Conservation (phyloP, 2,329 filamentous ascomycete species). For the Colletotrichum shisoi region DNA sequence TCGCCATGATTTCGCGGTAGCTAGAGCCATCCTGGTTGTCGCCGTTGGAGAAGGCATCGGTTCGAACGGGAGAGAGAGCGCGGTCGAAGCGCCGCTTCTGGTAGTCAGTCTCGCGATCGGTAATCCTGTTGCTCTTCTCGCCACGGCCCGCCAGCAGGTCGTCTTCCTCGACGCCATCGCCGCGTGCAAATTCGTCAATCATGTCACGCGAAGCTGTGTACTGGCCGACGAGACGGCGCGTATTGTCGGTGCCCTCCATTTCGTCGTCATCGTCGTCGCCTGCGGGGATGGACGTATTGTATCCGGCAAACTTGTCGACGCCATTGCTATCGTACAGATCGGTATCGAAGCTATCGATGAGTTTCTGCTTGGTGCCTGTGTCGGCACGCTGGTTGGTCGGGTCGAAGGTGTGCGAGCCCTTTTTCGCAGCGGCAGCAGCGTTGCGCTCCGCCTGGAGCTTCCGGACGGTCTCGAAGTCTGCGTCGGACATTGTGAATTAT, state of each 20-base stretch:
- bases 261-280: conserved; percentile 80
- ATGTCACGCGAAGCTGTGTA: conserved; percentile 93
- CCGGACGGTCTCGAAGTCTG: conserved; percentile 87
- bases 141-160: conserved; percentile 82
- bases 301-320: conserved; percentile 84
- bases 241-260: conserved; percentile 75
- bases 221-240: conserved; percentile 85
- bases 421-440: conserved; percentile 77
- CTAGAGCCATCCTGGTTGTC: conserved; percentile 75
- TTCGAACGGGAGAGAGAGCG: conserved; percentile 82
- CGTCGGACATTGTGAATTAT: conserved; percentile 69
- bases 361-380: conserved; percentile 85
- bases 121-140: conserved; percentile 89
- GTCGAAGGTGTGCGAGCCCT: conserved; percentile 82
- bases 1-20: conserved; percentile 90
- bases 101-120: conserved; percentile 94
- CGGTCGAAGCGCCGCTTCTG: conserved; percentile 95
- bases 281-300: conserved; percentile 86
- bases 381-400: conserved; percentile 81
- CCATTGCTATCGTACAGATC: conserved; percentile 83
- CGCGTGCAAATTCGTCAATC: conserved; percentile 91
- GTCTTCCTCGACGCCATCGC: conserved; percentile 86
- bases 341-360: conserved; percentile 88
- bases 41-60: conserved; percentile 83
- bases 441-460: conserved; percentile 94